Base-by-base conservation (phyloP, 139 green algal species). In the Chlorella sp. region DNA sequence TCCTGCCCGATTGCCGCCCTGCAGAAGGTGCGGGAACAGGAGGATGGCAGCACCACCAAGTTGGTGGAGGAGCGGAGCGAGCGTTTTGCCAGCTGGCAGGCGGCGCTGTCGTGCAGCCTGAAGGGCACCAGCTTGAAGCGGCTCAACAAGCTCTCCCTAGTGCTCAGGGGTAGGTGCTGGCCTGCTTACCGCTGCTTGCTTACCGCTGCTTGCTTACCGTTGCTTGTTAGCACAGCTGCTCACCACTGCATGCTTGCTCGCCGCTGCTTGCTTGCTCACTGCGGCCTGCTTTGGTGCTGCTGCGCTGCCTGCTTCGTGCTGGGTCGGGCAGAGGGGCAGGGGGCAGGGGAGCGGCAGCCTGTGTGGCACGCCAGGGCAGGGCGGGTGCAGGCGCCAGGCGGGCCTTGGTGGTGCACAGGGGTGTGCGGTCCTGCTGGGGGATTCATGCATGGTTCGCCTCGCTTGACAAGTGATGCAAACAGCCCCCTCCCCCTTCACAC, bases 61-160 rank as follows among this genome's bases (percentile, higher is more conserved):
- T n/a, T 37, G 30, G 34, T 75, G 28, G 37, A 88, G 71, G 22
- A 89, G 87, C 88, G 81, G 82, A 88, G n/a, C n/a, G 87, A 42
- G 1, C 48, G 36, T 15, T 92, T 85, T 79, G n/a, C 88, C 19
- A 36, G 87, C 53, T 90, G 91, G 79, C 68, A 28, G 3, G n/a
- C 60, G n/a, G 87, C 92, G n/a, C 64, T 91, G 34, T 53, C 30
- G 48, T 83, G 75, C 71, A 48, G 57, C 48, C 48, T 92, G 79
- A 12, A 81, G 28, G 88, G 71, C 30, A 39, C 87, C 39, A 87
- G 30, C 80, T 64, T 76, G 4, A 86, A 91, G 81, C 64, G 83
- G 40, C 85, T 90, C 18, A 84, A 89, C 86, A 86, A 90, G 78
- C 88, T 95, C 4, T 92, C 91, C 78, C 90, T 88, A 34, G 48